phyloP scores from a whole-genome alignment of 441 rosid species.

The Populus hybrid region DNA sequence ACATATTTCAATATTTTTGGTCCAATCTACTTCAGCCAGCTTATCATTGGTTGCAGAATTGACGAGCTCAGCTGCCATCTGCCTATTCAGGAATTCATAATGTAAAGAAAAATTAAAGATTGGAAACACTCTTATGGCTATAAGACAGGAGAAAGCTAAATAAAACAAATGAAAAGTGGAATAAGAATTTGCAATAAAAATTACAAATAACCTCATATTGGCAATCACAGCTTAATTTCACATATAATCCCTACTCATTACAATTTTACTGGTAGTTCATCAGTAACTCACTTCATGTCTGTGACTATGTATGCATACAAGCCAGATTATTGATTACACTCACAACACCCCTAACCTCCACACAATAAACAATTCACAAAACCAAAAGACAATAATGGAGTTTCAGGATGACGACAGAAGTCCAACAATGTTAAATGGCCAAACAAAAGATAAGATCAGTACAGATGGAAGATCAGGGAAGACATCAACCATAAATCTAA shows the following conservation, averaged over 20 bases:
- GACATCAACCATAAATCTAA: neutral
- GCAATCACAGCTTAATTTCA: no score
- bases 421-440: neutral
- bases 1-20: constrained; percentile 84
- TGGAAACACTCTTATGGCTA: neutral
- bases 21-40: constrained; percentile 85
- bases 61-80: constrained; percentile 91
- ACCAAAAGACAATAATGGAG: neutral
- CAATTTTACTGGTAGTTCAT: neutral
- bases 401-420: neutral
- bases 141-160: neutral
- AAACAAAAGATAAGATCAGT: neutral
- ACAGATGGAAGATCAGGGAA: neutral
- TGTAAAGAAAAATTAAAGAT: neutral
- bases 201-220: neutral
- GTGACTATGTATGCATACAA: no score
- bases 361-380: no score
- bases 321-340: neutral
- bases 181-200: neutral
- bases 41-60: constrained; percentile 80
- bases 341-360: neutral
- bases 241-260: neutral
- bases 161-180: neutral
- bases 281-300: no score
- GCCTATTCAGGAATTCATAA: constrained; percentile 24